Evolutionary conservation across 2,329 filamentous ascomycete genomes (phyloP), one percentile per base, ranked within the genome.

Genomic region (Coniochaeta hoffmannii): DNA sequence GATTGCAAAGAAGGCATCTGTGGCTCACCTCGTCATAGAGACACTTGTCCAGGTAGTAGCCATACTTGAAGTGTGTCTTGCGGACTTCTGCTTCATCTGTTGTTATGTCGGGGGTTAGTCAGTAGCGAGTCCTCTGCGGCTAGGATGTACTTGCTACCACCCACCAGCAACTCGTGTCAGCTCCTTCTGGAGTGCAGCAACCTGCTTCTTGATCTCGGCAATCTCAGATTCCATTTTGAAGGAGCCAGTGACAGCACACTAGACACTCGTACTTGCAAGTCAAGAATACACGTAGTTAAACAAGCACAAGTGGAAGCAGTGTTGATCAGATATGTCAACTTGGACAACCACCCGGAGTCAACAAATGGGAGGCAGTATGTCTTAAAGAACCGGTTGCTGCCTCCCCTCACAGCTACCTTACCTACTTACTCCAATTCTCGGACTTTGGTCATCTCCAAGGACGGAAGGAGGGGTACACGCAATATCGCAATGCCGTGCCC

Each of bases 11-110:
- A 26, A 5, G 12, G 10, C 14, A 19, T 51, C n/a, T 26, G 36
- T n/a, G n/a, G n/a, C 57, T 50, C 54, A 75, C 77, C 69, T 82
- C 77, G 59, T 80, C 73, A 66, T 81, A 82, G 1, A 82, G 69
- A 57, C 79, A 82, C 60, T 82, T 82, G 68, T 82, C 79, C 26
- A 82, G 70, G 63, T 82, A 82, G 65, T 82, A 82, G 26, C 79
- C 79, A 64, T 82, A 82, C 58, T 78, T 81, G 70, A 77, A 79
- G 62, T 82, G 79, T 3, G 77, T 71, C 63, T 80, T 81, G 56
- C 76, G 75, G 50, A 81, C 73, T 59, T 81, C 76, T 34, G 77
- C 74, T 63, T 81, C 76, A 56, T 80, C 78, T 78, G 53, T 6
- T 15, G 5, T 4, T 7, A 7, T 41, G 17, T 31, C 56, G n/a